A percentile compares a stretch with the other conserved stretches of the same genome.
phyloP scores from a whole-genome alignment of 495 filamentous ascomycete genomes.

The Endocarpon pusillum region DNA sequence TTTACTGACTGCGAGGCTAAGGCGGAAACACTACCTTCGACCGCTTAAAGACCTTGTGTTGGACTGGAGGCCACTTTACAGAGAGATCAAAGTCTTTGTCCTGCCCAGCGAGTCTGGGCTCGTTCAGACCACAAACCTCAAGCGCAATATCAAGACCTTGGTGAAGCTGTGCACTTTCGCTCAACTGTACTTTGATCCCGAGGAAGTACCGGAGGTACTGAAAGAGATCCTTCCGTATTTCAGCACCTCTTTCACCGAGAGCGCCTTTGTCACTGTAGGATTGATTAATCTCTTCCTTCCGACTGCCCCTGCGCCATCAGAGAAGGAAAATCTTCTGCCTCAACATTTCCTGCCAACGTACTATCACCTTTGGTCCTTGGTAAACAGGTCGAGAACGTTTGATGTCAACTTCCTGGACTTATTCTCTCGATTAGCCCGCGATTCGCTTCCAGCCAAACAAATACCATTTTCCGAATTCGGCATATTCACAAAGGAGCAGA shows the following conservation, averaged over 20 bases:
- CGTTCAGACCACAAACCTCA: slow-evolving; percentile 42
- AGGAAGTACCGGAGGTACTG: slow-evolving; percentile 70
- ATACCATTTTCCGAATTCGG: slow-evolving; percentile 76
- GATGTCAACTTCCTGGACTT: slow-evolving; percentile 81
- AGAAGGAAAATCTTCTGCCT: slow-evolving; percentile 54
- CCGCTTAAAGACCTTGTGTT: slow-evolving; percentile 74
- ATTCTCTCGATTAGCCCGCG: slow-evolving; percentile 69
- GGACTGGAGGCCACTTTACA: slow-evolving; percentile 85
- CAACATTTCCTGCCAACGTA: slow-evolving; percentile 76
- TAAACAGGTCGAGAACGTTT: slow-evolving; percentile 75
- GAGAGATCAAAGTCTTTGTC: slow-evolving; percentile 76
- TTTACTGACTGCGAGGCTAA: slow-evolving; percentile 26
- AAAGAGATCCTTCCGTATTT: slow-evolving; percentile 92
- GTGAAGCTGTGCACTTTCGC: slow-evolving; percentile 79
- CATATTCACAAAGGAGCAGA: slow-evolving; percentile 84
- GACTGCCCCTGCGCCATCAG: slow-evolving; percentile 57
- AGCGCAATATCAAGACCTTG: slow-evolving; percentile 55
- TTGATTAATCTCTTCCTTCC: slow-evolving; percentile 76
- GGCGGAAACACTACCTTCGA: slow-evolving; percentile 88
- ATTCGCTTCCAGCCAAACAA: slow-evolving; percentile 55
- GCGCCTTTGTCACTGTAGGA: slow-evolving; percentile 75
- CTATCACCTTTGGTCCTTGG: slow-evolving; percentile 90
- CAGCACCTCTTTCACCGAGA: slow-evolving; percentile 76
- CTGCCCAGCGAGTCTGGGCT: slow-evolving; percentile 63
- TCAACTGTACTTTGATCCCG: slow-evolving; percentile 81